Evolutionary conservation across 345 rosid species (phyloP), one percentile per base, ranked within the genome.

Genomic region (Aegle marmelos): DNA sequence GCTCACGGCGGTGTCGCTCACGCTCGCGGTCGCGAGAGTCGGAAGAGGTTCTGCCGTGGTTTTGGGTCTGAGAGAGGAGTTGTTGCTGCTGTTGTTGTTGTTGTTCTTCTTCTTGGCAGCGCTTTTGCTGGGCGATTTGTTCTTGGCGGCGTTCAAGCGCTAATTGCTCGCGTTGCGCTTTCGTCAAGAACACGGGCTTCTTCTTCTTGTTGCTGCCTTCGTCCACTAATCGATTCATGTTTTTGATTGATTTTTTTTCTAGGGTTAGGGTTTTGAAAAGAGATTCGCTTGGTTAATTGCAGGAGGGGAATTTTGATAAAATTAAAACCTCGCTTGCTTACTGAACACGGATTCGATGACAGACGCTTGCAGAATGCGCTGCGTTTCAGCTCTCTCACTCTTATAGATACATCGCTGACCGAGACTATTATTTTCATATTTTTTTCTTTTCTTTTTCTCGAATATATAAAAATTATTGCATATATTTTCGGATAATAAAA

Each of bases 101-200:
- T 37, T 37, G 9, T 37, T 37, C 9, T 37, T 37, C 9, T 37
- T 84, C 88, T 5, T 81, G 91, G 76, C 83, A 89, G 77, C 84
- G 85, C 45, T 67, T 81, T 33, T 84, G 88, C 5, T 82, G 82
- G 33, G 89, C 86, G 78, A 87, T 77, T 78, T 88, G 85, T 27
- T 89, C 91, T 70, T 91, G 93, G 73, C 98, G 98, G 86, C 97
- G 95, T 57, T 94, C 83, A 45, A 94, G 93, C 76, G 98, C 98
- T 17, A 96, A 79, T 60, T 92, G 82, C 72, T 89, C 87, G 73
- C 94, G 89, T 73, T 88, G 88, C 66, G 88, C 91, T 85, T 86
- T 92, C 62, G 90, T 87, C 41, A 86, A 80, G 84, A 89, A 89
- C 53, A 92, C 81, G 74, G 97, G 94, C 71, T 88, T 41, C 13